A percentile compares a stretch with the other conserved stretches of the same genome.
phyloP scores from a whole-genome alignment of 306 rosid genomes.

The Sicyos edulis region DNA sequence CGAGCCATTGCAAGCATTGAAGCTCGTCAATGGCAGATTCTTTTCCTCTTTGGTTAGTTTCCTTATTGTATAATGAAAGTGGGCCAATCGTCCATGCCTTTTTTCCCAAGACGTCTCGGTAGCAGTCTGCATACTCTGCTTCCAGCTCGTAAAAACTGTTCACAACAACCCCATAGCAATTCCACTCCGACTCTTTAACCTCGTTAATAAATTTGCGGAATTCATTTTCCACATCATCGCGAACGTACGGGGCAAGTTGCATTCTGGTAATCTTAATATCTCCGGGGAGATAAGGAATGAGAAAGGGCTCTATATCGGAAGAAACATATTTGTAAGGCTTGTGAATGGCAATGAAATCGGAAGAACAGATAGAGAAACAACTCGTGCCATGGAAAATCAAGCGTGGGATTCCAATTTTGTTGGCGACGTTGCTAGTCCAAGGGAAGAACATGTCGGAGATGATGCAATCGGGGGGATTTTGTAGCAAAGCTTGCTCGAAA shows the following conservation, averaged over 20 bases:
- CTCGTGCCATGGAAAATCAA: conserved; percentile 46
- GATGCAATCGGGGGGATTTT: conserved; percentile 36
- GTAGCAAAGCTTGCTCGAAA: conserved; percentile 29
- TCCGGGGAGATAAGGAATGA: conserved; percentile 42
- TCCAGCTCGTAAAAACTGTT: not conserved
- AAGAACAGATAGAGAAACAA: conserved; percentile 34
- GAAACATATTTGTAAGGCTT: conserved; percentile 38
- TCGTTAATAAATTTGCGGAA: too few species aligned
- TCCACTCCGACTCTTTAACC: not conserved
- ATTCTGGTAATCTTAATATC: conserved; percentile 32
- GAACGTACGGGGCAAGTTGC: conserved; percentile 23
- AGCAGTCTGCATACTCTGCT: conserved; percentile 7
- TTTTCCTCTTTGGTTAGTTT: conserved; percentile 20
- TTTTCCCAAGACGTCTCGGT: not conserved
- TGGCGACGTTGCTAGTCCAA: conserved; percentile 38
- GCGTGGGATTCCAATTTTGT: conserved; percentile 42
- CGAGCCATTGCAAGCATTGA: conserved; percentile 31
- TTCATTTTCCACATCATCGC: too few species aligned
- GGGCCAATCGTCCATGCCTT: conserved; percentile 28
- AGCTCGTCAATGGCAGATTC: conserved; percentile 22
- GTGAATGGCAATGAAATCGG: conserved; percentile 16
- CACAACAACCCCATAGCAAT: conserved; percentile 22
- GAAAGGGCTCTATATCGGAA: conserved; percentile 33
- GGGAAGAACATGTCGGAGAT: conserved; percentile 44
- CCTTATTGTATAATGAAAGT: conserved; percentile 25